Evolutionary conservation across 2,329 filamentous ascomycete genomes (phyloP).

Genomic region (Ascocoryne sarcoides): DNA sequence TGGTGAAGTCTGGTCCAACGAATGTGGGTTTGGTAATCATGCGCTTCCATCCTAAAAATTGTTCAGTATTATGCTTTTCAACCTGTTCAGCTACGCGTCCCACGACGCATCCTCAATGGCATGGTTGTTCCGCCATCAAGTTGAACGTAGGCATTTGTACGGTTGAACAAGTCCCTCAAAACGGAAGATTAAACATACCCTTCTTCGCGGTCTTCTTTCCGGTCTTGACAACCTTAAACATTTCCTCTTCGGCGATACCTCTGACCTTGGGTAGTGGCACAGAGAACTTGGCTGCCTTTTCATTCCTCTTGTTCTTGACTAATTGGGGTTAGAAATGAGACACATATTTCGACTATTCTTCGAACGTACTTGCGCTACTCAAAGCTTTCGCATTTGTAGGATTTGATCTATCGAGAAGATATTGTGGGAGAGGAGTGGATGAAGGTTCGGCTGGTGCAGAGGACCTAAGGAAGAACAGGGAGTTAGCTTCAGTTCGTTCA

Average conservation of each 20-base stretch:
- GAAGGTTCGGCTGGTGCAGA: slow-evolving; percentile 60
- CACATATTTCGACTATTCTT: too few relatives aligned
- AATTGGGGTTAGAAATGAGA: slow-evolving; percentile 1
- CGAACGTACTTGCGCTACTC: slow-evolving; percentile 62
- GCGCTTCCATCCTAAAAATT: slow-evolving; percentile 46
- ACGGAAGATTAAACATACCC: slow-evolving; percentile 9
- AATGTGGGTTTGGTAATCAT: slow-evolving; percentile 73
- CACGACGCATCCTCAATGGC: too few relatives aligned
- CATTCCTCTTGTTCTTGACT: slow-evolving; percentile 86
- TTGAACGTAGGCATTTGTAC: too few relatives aligned
- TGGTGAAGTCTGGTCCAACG: slow-evolving; percentile 64
- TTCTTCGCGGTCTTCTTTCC: slow-evolving; percentile 84
- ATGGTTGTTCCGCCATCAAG: too few relatives aligned
- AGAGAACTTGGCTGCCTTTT: slow-evolving; percentile 88
- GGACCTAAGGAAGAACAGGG: too few relatives aligned
- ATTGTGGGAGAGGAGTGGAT: slow-evolving; percentile 77
- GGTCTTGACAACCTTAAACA: slow-evolving; percentile 95
- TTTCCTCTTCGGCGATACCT: slow-evolving; percentile 90
- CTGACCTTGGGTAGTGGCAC: slow-evolving; percentile 91
- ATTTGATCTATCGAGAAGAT: slow-evolving; percentile 74
- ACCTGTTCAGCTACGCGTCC: too few relatives aligned
- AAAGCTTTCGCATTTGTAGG: slow-evolving; percentile 58
- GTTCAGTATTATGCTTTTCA: slow-evolving; percentile 1
- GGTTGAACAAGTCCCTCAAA: neutral
- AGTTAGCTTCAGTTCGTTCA: slow-evolving; percentile 1